Evolutionary conservation across 2,329 filamentous ascomycete species (phyloP).

Genomic region (Apiospora pterosperma): DNA sequence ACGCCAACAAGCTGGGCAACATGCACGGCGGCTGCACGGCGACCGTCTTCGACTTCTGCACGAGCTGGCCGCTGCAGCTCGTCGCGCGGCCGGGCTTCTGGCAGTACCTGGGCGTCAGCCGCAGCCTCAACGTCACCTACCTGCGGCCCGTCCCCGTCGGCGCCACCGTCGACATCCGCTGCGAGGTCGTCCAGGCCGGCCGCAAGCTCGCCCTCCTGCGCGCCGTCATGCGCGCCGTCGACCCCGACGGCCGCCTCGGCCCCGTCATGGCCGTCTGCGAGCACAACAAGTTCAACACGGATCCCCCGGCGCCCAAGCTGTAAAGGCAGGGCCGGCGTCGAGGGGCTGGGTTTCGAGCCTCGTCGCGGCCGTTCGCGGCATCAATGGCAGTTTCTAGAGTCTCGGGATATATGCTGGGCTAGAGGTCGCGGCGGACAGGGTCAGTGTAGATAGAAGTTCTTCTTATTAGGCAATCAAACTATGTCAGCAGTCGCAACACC

Average conservation of each 20-base stretch:
- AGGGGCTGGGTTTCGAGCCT: background rate
- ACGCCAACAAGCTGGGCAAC: slow-evolving; percentile 54
- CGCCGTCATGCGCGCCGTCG: slow-evolving; percentile 40
- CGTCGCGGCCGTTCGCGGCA: background rate
- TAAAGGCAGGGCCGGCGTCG: background rate
- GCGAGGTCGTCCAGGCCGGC: slow-evolving; percentile 45
- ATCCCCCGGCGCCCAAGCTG: slow-evolving; percentile 25
- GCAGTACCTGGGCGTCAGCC: slow-evolving; percentile 59
- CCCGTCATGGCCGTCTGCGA: slow-evolving; percentile 44
- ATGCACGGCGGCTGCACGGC: slow-evolving; percentile 63
- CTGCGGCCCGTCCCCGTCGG: slow-evolving; percentile 57
- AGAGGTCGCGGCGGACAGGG: background rate
- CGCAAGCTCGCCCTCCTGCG: slow-evolving; percentile 40
- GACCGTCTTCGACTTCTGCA: slow-evolving; percentile 65
- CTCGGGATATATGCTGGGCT: background rate
- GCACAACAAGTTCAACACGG: slow-evolving; percentile 52
- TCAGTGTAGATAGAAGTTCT: background rate
- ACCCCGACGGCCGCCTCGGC: slow-evolving; percentile 1
- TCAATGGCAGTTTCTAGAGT: background rate
- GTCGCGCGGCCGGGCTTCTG: slow-evolving; percentile 59
- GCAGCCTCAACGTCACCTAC: slow-evolving; percentile 65
- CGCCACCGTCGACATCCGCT: slow-evolving; percentile 37
- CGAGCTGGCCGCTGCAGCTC: slow-evolving; percentile 55
- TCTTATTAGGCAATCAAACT: background rate
- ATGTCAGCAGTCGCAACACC: background rate